A percentile compares a stretch with the other conserved stretches of the same genome.
Evolutionary conservation across 352 stramenopile species (phyloP).

Genomic region (Pythium volutum): DNA sequence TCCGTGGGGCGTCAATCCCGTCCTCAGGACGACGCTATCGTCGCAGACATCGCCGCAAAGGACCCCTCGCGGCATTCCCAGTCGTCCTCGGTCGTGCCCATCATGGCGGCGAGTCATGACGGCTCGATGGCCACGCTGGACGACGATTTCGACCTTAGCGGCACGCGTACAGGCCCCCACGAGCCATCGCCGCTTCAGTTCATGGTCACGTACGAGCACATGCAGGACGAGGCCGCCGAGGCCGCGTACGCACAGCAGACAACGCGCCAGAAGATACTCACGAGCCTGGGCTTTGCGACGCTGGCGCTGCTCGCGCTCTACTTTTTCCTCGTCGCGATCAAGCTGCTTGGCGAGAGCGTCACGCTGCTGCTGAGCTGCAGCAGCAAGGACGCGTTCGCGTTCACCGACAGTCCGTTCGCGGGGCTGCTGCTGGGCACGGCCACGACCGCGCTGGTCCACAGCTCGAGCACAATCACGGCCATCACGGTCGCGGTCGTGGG

Average conservation of each 20-base stretch:
- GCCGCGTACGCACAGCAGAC: slow-evolving; percentile 20
- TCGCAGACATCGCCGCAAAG: neutral
- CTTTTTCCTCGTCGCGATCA: slow-evolving; percentile 81
- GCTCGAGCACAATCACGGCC: slow-evolving; percentile 32
- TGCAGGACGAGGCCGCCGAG: slow-evolving; percentile 25
- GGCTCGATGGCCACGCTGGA: slow-evolving; percentile 17
- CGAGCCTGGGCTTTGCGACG: slow-evolving; percentile 9
- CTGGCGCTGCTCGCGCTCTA: slow-evolving; percentile 59
- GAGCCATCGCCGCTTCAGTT: slow-evolving; percentile 19
- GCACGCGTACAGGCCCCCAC: neutral
- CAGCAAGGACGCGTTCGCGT: slow-evolving; percentile 67
- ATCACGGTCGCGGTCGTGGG: slow-evolving; percentile 11
- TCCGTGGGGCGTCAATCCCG: too few species aligned
- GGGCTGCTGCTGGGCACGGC: slow-evolving; percentile 79
- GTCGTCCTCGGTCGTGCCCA: slow-evolving; percentile 16
- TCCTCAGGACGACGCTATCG: neutral
- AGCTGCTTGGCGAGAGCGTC: slow-evolving; percentile 72
- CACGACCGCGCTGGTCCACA: slow-evolving; percentile 43
- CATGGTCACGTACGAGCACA: slow-evolving; percentile 24
- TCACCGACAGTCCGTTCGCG: slow-evolving; percentile 68
- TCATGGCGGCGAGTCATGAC: slow-evolving; percentile 8
- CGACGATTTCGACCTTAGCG: slow-evolving; percentile 1
- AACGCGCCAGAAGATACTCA: neutral
- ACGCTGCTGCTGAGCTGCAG: slow-evolving; percentile 66
- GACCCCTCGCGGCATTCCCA: slow-evolving; percentile 4